Evolutionary conservation across 345 rosid species (phyloP), one percentile per base, ranked within the genome.

Genomic region (Brassica cretica): DNA sequence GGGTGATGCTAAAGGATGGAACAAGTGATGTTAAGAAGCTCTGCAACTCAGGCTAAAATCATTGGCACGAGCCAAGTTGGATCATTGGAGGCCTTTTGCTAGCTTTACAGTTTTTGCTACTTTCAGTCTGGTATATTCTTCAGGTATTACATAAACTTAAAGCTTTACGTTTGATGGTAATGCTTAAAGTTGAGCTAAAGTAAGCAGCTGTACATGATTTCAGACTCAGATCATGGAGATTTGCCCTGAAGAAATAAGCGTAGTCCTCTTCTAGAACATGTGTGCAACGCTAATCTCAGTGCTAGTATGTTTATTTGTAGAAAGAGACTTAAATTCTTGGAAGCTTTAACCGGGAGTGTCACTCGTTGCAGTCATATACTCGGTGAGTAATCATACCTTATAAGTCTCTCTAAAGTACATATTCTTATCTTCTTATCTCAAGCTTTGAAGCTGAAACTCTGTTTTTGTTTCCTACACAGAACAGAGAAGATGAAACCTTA

Each of bases 141-240:
- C 82, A 78, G 82, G 49, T 72, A 78, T 9, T 71, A 37, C 15
- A 63, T 69, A 19, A 18, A 70, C 55, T 51, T 70, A 66, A 16
- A 39, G 19, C 7, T 30, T 25, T 60, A 4, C 3, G 1, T 9
- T 14, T 53, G 14, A 71, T 64, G 16, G 29, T 24, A 5, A 55
- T 4, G 37, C 37, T 33, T 11, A 9, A 56, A 62, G 6, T 33
- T 53, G 30, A 56, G 66, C 70, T 68, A 62, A 62, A 25, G 51
- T 2, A 0, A 5, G 61, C 10, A 46, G 5, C 14, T 62, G 39
- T 30, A 46, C 19, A 8, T 44, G 46, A 5, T 71, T 66, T 30
- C 69, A 85, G 86, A 59, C 84, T 15, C 81, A 72, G 39, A 27
- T 85, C 30, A 76, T 87, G 86, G 66, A 82, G 81, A 81, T 80